Conservation (phyloP, 1,284 basidiomycete genomes). For the Melampsora abietis-canadensis region DNA sequence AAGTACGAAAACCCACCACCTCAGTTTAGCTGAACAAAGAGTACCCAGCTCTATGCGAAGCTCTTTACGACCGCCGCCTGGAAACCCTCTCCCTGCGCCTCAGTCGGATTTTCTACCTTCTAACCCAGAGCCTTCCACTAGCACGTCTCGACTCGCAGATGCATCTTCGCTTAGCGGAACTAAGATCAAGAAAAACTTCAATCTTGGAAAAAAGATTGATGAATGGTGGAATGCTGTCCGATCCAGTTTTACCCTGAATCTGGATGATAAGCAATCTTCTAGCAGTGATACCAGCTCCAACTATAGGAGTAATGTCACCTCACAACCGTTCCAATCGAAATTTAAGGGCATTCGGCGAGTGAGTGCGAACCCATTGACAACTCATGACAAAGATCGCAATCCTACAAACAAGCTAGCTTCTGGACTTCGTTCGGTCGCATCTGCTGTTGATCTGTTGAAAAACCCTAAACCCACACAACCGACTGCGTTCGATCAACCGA, state of each 20-base stretch:
- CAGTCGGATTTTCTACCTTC: constrained; percentile 19
- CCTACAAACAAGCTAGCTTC: background rate
- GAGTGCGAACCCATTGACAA: constrained; percentile 1
- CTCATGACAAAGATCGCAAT: background rate
- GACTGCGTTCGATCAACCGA: background rate
- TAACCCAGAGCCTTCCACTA: background rate
- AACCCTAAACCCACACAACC: background rate
- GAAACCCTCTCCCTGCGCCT: constrained; percentile 2
- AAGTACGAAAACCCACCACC: background rate
- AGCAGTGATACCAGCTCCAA: constrained; percentile 25
- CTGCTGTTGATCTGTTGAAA: background rate
- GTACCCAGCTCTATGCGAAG: background rate
- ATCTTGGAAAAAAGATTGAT: constrained; percentile 55
- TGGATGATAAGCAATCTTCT: constrained; percentile 44
- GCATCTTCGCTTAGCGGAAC: constrained; percentile 1
- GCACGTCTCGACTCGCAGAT: constrained; percentile 13
- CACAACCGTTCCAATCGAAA: background rate
- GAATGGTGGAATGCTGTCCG: constrained; percentile 58
- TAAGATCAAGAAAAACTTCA: constrained; percentile 60
- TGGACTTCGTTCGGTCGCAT: constrained; percentile 2
- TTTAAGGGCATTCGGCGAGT: background rate
- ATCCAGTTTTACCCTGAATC: constrained; percentile 52
- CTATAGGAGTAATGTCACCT: constrained; percentile 9
- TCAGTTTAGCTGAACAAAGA: background rate
- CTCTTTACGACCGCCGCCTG: constrained; percentile 6